phyloP scores from a whole-genome alignment of 345 rosid genomes.

The Cardamine chenopodiifolia region DNA sequence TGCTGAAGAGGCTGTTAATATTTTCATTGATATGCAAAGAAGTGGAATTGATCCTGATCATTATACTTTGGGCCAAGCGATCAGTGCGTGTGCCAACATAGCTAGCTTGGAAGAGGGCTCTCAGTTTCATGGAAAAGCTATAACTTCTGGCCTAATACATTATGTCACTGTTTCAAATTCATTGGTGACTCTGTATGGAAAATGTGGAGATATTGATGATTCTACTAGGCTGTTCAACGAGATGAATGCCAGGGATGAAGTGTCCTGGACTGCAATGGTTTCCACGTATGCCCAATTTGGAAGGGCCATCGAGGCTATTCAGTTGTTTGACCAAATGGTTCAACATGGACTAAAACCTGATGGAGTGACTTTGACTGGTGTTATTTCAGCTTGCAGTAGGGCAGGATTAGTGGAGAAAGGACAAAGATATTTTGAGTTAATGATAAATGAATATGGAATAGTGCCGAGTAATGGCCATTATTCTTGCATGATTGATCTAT shows the following conservation, averaged over 20 bases:
- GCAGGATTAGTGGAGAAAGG: constrained; percentile 90
- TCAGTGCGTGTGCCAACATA: constrained; percentile 90
- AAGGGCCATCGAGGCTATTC: constrained; percentile 72
- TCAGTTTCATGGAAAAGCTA: constrained; percentile 78
- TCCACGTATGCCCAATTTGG: constrained; percentile 89
- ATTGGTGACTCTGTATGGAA: constrained; percentile 80
- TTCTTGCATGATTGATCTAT: constrained; percentile 93
- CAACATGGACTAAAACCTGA: constrained; percentile 74
- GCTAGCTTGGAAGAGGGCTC: constrained; percentile 89
- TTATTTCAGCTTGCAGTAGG: constrained; percentile 92
- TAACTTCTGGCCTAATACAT: constrained; percentile 63
- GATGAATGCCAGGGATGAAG: constrained; percentile 76
- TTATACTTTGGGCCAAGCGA: constrained; percentile 79
- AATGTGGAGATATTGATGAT: constrained; percentile 81
- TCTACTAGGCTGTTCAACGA: constrained; percentile 64
- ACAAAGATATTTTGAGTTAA: constrained; percentile 60
- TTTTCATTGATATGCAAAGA: constrained; percentile 73
- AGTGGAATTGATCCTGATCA: constrained; percentile 81
- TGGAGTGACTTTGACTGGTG: constrained; percentile 83
- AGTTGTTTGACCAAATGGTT: constrained; percentile 75
- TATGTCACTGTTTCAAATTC: constrained; percentile 79
- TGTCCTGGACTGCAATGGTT: constrained; percentile 92
- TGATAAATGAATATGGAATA: constrained; percentile 62
- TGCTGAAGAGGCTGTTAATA: constrained; percentile 72
- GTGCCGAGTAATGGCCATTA: constrained; percentile 68